These are phyloP conservation scores for Corymbia calophylla DNA, from an alignment of 441 rosid species.

Conservation along the genomic window DNA sequence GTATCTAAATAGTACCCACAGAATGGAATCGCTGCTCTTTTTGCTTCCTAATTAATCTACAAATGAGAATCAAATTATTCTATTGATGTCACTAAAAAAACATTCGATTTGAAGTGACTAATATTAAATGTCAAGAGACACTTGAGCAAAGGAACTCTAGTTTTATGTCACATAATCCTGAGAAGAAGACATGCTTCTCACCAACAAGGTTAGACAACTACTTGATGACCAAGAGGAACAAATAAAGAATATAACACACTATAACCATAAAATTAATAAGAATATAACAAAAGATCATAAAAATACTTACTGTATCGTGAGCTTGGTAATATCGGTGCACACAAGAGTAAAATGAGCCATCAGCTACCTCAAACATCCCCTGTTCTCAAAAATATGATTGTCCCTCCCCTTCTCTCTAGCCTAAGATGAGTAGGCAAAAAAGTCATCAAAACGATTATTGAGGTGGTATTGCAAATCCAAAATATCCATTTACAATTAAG, in stretches of 20 bases:
- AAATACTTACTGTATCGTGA: slow-evolving; percentile 37
- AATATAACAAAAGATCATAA: not conserved
- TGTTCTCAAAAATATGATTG: slow-evolving; percentile 30
- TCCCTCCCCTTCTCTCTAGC: slow-evolving; percentile 29
- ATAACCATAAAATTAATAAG: not conserved
- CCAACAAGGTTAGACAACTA: slow-evolving; percentile 11
- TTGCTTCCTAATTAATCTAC: slow-evolving; percentile 30
- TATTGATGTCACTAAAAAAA: not conserved
- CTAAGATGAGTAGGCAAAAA: slow-evolving; percentile 12
- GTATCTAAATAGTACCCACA: slow-evolving; percentile 48
- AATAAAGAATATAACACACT: not conserved
- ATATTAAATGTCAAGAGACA: slow-evolving; percentile 17
- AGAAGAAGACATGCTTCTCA: slow-evolving; percentile 22
- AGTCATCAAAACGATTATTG: not conserved
- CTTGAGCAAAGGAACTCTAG: slow-evolving; percentile 33
- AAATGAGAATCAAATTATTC: not conserved
- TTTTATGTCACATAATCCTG: slow-evolving; percentile 34
- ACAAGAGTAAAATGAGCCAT: slow-evolving; percentile 17
- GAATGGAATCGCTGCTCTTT: not conserved
- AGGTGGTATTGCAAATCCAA: not conserved
- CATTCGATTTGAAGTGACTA: not conserved
- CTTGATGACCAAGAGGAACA: slow-evolving; percentile 30
- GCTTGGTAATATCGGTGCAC: slow-evolving; percentile 67
- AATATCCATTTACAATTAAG: not conserved
- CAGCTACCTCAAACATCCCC: slow-evolving; percentile 2